Conservation (phyloP, 106 monocot genomes). For the Chionographis japonica region DNA sequence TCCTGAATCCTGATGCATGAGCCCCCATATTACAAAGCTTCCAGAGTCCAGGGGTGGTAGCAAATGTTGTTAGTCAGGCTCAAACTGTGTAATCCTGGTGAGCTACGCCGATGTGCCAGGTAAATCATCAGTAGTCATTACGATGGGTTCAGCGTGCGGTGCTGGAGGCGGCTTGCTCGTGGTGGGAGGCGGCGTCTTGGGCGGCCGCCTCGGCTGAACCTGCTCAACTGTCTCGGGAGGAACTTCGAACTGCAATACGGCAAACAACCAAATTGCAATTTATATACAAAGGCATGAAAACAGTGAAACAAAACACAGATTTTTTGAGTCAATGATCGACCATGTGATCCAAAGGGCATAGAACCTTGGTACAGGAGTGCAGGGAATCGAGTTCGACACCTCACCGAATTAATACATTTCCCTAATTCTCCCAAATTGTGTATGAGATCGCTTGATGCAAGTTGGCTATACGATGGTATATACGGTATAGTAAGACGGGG, state of each 20-base stretch:
- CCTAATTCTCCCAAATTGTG: no score
- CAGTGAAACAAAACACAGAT: not conserved
- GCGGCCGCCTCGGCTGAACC: constrained; percentile 67
- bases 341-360: not conserved
- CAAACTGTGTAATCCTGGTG: no score
- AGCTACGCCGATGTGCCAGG: constrained; percentile 75
- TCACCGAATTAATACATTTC: no score
- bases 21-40: no score
- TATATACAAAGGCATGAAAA: not conserved
- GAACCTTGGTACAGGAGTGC: not conserved
- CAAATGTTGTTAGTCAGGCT: no score
- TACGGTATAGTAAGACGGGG: no score
- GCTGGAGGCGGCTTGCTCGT: constrained; percentile 19
- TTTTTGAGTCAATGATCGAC: not conserved
- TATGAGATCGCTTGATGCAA: no score
- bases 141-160: not conserved
- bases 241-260: constrained; percentile 51
- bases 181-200: constrained; percentile 19
- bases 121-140: constrained; percentile 40
- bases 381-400: no score
- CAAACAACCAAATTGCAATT: not conserved
- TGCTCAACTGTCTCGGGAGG: constrained; percentile 56
- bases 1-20: no score
- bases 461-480: no score
- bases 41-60: no score